Base-by-base conservation (phyloP, 805 yeast species). In the Kodamaea hsintzibuensis region DNA sequence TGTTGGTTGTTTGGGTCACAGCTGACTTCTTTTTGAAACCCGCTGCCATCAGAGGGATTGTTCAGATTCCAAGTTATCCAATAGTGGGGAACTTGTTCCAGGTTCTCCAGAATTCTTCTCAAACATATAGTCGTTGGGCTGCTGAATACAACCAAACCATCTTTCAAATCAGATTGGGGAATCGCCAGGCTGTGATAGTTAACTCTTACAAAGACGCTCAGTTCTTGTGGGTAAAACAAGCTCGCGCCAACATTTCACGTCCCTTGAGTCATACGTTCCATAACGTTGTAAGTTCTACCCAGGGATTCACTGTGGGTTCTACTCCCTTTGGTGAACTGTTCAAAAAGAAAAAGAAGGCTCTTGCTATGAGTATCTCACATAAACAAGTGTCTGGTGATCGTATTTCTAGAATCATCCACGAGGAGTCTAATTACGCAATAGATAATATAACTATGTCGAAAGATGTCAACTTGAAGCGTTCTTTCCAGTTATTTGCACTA, bases 211-310 rank as follows among this genome's bases (percentile, higher is more conserved):
- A 77, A 3, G 78, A 86, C 6, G 82, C 85, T 1, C 65, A 68
- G 39, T 71, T 71, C 19, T 67, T 88, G 2, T 86, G 89, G 88
- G 65, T 79, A 25, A 61, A 60, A 13, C 56, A 67, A 44, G 70
- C 83, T 7, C 64, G 73, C 35, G 80, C 84, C 2, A 82, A 81
- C 55, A 85, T 82, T 60, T 88, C 93, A 1, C 71, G 96, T 42
- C 95, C 95, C 0, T 67, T 76, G 17, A 72, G 80, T 51, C 82
- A 81, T 65, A 86, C 91, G 1, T 88, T 89, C 68, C 95, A 89
- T 68, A 71, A 76, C 16, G 74, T 87, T 2, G 73, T 87, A 43
- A 78, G 87, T 0, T 67, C 74, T 19, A 75, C 81, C 0, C 83
- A 79, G 52, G 83, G 86, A 0, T 82, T 77, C 58, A 85, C 90